phyloP scores from a whole-genome alignment of 1,284 basidiomycete species.

The Cryptococcus sp. region DNA sequence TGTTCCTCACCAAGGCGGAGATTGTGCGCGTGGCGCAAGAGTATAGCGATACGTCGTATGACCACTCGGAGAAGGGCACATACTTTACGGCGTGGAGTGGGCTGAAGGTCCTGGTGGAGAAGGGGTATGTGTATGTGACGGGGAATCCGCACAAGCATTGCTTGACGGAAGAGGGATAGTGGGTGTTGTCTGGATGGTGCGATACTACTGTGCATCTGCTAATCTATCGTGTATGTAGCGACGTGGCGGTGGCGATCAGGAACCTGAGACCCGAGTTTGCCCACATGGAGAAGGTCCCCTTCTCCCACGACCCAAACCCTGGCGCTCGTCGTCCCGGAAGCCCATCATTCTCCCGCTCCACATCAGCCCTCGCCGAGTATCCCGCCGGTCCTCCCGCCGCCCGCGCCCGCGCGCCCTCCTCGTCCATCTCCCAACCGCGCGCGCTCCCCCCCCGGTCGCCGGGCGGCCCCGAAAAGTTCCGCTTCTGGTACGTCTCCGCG shows the following conservation, averaged over 20 bases:
- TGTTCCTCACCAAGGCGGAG: slow-evolving; percentile 42
- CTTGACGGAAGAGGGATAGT: slow-evolving; percentile 48
- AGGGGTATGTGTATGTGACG: slow-evolving; percentile 41
- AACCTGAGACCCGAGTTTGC: slow-evolving; percentile 34
- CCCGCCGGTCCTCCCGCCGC: not conserved
- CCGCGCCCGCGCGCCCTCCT: not conserved
- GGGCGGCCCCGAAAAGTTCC: slow-evolving; percentile 20
- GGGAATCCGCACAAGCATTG: slow-evolving; percentile 46
- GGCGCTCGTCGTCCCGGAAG: not conserved
- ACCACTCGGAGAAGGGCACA: slow-evolving; percentile 39
- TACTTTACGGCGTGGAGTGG: slow-evolving; percentile 46
- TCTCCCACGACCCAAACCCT: slow-evolving; percentile 12
- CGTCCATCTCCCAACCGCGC: too few relatives aligned
- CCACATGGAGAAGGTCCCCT: slow-evolving; percentile 26
- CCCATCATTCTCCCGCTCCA: not conserved
- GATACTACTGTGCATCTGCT: not conserved
- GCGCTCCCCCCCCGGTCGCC: too few relatives aligned
- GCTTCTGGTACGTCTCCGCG: slow-evolving; percentile 46
- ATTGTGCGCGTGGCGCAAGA: slow-evolving; percentile 37
- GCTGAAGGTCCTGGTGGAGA: slow-evolving; percentile 45
- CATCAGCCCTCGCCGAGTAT: not conserved
- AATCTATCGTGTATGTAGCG: slow-evolving; percentile 22
- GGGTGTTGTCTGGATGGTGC: slow-evolving; percentile 17
- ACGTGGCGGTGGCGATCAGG: slow-evolving; percentile 36
- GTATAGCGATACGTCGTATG: slow-evolving; percentile 41